Evolutionary conservation across 2,329 filamentous ascomycete genomes (phyloP).

Genomic region (Colletotrichum theobromicola): DNA sequence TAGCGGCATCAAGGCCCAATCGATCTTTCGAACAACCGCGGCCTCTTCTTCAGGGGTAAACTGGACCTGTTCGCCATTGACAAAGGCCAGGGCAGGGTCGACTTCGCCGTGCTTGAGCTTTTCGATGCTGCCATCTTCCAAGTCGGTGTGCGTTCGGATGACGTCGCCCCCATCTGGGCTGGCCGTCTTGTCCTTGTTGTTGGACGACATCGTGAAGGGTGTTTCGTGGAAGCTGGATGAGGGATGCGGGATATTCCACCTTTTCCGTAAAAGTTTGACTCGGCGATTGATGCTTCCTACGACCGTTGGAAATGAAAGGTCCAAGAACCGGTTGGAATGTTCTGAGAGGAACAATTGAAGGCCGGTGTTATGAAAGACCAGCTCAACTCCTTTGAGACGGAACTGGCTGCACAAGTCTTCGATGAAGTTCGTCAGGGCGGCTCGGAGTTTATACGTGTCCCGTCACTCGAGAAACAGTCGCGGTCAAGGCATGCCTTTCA

Average conservation of each 20-base stretch:
- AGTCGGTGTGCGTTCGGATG: constrained; percentile 11
- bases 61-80: constrained; percentile 1
- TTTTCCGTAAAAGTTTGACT: background rate
- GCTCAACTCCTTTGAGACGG: background rate
- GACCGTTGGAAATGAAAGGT: background rate
- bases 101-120: constrained; percentile 11
- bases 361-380: background rate
- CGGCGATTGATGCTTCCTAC: background rate
- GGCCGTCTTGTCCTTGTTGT: background rate
- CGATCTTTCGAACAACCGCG: constrained; percentile 4
- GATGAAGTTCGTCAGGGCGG: background rate
- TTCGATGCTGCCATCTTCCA: constrained; percentile 13
- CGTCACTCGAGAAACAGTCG: background rate
- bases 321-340: background rate
- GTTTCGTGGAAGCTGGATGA: background rate
- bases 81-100: constrained; percentile 15
- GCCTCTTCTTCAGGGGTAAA: constrained; percentile 18
- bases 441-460: constrained; percentile 1
- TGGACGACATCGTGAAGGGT: background rate
- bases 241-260: background rate
- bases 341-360: background rate
- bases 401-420: background rate
- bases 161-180: background rate
- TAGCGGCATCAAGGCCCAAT: constrained; percentile 1
- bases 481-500: background rate